Conservation (phyloP, 495 filamentous ascomycete species). For the Penicillium desertorum region DNA sequence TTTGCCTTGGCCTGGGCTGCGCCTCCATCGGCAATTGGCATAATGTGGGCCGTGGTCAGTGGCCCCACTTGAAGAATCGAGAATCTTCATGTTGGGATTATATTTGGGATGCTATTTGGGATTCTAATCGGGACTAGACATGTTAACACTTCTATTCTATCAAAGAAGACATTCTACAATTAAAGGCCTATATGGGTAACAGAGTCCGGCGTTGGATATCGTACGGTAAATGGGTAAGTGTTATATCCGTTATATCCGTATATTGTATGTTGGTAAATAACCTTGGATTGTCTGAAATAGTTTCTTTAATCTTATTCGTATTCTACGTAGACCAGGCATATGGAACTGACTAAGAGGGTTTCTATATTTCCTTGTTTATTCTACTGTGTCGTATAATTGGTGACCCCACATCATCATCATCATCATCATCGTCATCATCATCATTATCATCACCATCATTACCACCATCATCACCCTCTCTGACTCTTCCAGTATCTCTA, state of each 20-base stretch:
- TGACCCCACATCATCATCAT: neutral
- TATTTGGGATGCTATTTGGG: no score
- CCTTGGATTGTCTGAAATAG: neutral
- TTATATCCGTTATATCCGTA: no score
- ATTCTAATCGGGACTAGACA: no score
- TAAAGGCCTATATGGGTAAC: no score
- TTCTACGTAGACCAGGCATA: neutral
- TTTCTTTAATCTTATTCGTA: neutral
- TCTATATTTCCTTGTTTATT: neutral
- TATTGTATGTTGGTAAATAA: no score
- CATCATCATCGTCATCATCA: neutral
- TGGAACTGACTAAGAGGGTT: neutral
- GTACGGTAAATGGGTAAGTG: no score
- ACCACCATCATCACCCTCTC: neutral
- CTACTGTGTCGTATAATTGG: neutral
- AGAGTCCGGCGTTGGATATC: no score
- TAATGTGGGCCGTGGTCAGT: no score
- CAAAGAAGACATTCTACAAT: no score
- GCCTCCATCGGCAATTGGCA: neutral
- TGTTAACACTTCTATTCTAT: no score
- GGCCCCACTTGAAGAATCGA: neutral
- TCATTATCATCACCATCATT: neutral
- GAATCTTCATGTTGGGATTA: no score
- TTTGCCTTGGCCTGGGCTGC: slow-evolving; percentile 4
- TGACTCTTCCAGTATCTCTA: neutral